Base-by-base conservation (phyloP, 768 basidiomycete genomes). In the Solioccasus polychromus region DNA sequence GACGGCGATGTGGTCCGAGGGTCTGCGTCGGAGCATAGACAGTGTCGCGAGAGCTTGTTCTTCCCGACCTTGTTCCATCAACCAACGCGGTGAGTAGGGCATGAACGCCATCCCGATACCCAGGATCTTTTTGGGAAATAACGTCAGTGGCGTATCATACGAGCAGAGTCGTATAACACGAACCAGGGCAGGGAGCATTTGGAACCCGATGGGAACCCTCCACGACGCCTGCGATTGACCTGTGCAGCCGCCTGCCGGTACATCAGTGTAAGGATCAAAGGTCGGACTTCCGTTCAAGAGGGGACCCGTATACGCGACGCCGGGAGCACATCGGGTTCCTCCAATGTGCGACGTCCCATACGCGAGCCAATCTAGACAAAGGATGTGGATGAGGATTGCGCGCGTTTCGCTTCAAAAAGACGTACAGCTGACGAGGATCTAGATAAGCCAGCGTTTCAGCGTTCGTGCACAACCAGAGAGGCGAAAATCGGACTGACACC, bases 31-130 rank as follows among this genome's bases (percentile, higher is more conserved):
- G 28, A 73, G 48, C 47, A 59, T 57, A 3, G 68, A 63, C 8
- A 73, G 44, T 2, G 66, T 68, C 12, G 51, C 39, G 19, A 68
- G 42, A 7, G 71, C 70, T 32, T 74, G 71, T 5, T 55, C 57
- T 36, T 62, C 61, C 7, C 68, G 66, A 0, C 68, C 68, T 53
- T 66, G 61, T 40, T 68, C 65, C 48, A 67, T 63, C 29, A 73
- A 55, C 68, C 73, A 74, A 39, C 73, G 66, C 17, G 73, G 73
- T 17, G 73, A 73, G 42, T 67, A 71, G 18, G 72, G 72, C 55
- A 72, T 60, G 36, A 69, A 60, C 17, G 39, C 31, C 63, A 65
- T 65, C 29, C 63, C 63, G 25, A 65, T 39, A 7, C 58, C 63
- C 43, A 67, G 53, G n/a, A n/a, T n/a, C 55, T 58, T 65, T 64